phyloP scores from a whole-genome alignment of 139 green algal genomes.

The Zygnema circumcarinatum region DNA sequence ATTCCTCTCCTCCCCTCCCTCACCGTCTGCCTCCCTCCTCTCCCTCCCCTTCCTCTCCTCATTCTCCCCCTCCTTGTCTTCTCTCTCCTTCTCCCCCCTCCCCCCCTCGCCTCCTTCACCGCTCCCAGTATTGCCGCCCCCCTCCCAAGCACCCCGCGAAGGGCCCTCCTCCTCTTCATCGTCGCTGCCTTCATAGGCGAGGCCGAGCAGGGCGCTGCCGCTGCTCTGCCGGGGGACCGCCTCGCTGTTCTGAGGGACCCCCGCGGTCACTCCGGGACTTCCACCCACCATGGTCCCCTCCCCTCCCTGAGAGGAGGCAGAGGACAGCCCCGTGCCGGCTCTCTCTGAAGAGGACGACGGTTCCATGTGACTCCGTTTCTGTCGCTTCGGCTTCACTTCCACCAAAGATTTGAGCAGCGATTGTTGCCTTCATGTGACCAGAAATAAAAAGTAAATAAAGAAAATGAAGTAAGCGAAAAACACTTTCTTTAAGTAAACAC shows the following conservation, averaged over 20 bases:
- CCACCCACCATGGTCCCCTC: neutral
- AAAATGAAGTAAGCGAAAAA: neutral
- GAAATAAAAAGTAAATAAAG: neutral
- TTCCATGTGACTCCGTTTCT: neutral
- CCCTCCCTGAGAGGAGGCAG: constrained; percentile 9
- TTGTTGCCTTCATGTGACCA: constrained; percentile 28
- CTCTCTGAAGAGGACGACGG: neutral
- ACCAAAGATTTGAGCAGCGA: constrained; percentile 32
- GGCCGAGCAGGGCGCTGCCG: neutral
- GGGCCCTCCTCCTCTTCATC: constrained; percentile 2
- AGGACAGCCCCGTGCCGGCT: neutral
- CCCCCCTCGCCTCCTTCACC: neutral
- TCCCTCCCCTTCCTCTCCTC: neutral
- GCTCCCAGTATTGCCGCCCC: no score
- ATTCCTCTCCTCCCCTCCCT: neutral
- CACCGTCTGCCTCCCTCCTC: neutral
- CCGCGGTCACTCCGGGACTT: neutral
- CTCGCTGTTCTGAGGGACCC: neutral
- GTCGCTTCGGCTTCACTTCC: constrained; percentile 45
- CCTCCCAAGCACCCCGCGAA: no score
- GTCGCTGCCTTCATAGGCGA: neutral
- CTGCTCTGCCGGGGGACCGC: neutral
- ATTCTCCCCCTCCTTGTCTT: neutral
- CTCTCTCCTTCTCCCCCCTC: neutral
- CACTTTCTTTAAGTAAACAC: neutral